A percentile compares a stretch with the other conserved stretches of the same genome.
phyloP scores from a whole-genome alignment of 306 rosid species.

The Dicorynia guianensis region DNA sequence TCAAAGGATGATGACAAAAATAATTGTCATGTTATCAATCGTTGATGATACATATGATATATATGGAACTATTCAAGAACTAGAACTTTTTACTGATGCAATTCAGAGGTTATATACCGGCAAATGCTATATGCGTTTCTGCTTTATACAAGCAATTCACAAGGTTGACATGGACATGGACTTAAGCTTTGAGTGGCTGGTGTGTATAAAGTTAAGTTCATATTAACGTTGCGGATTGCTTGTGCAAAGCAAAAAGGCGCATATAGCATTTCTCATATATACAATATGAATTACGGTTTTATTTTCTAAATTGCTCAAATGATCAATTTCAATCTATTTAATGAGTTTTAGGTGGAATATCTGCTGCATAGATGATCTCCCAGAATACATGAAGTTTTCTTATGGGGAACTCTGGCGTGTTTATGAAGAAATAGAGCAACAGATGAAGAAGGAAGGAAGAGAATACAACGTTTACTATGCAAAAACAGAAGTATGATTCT shows the following conservation, averaged over 20 bases:
- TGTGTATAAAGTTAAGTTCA: too few relatives aligned
- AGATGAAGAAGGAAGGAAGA: slow-evolving; percentile 31
- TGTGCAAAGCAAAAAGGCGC: too few relatives aligned
- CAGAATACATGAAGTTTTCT: slow-evolving; percentile 38
- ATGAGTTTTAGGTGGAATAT: slow-evolving; percentile 36
- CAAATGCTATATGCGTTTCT: too few relatives aligned
- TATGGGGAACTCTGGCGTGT: slow-evolving; percentile 11
- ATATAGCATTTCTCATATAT: too few relatives aligned
- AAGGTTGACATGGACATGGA: too few relatives aligned
- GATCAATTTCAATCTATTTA: not conserved
- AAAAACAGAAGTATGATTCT: slow-evolving; percentile 34
- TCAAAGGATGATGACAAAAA: slow-evolving; percentile 40
- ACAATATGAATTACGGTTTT: not conserved
- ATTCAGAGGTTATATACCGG: slow-evolving; percentile 52
- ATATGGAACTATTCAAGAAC: slow-evolving; percentile 60
- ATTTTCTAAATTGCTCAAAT: not conserved
- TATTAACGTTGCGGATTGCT: too few relatives aligned
- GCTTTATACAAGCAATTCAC: too few relatives aligned
- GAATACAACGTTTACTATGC: slow-evolving; percentile 24
- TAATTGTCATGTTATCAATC: not conserved
- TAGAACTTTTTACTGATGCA: slow-evolving; percentile 51
- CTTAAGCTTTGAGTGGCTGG: too few relatives aligned
- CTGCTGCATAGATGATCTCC: slow-evolving; percentile 36
- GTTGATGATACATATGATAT: slow-evolving; percentile 62
- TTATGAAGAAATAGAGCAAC: slow-evolving; percentile 42